Conservation (phyloP, 768 basidiomycete species). For the Epithele typhae region DNA sequence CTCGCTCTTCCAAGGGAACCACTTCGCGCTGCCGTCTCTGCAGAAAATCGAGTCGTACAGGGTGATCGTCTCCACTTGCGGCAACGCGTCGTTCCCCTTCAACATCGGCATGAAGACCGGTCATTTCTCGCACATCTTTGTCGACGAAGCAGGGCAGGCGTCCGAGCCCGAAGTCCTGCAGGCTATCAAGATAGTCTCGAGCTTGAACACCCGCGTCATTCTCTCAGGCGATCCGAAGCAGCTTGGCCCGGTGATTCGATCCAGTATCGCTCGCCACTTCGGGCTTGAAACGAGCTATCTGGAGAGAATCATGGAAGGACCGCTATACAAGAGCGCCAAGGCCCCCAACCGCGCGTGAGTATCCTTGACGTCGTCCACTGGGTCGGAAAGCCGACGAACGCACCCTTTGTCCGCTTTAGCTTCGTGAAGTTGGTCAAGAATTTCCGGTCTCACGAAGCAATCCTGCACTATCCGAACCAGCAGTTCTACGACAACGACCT, state of each 20-base stretch:
- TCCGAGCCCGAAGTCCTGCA: conserved; percentile 58
- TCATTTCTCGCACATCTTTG: conserved; percentile 56
- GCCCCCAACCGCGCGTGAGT: too few species aligned
- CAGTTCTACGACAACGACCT: conserved; percentile 34
- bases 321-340: conserved; percentile 24
- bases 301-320: conserved; percentile 24
- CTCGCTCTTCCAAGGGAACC: conserved; percentile 23
- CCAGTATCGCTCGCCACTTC: conserved; percentile 20
- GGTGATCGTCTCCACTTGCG: conserved; percentile 55
- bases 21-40: conserved; percentile 39
- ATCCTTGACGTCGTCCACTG: too few species aligned
- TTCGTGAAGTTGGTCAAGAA: conserved; percentile 42
- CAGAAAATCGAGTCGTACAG: conserved; percentile 38
- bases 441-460: conserved; percentile 51
- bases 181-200: conserved; percentile 29
- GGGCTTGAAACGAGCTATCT: conserved; percentile 27
- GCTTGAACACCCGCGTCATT: conserved; percentile 31
- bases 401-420: conserved; percentile 9
- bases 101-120: conserved; percentile 46
- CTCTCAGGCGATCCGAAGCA: conserved; percentile 36
- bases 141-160: conserved; percentile 65
- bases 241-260: conserved; percentile 34
- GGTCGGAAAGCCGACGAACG: conserved; percentile 2
- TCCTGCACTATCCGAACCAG: conserved; percentile 54
- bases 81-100: conserved; percentile 46